phyloP scores from a whole-genome alignment of 345 rosid genomes.

The Eucalyptus erythrocorys region DNA sequence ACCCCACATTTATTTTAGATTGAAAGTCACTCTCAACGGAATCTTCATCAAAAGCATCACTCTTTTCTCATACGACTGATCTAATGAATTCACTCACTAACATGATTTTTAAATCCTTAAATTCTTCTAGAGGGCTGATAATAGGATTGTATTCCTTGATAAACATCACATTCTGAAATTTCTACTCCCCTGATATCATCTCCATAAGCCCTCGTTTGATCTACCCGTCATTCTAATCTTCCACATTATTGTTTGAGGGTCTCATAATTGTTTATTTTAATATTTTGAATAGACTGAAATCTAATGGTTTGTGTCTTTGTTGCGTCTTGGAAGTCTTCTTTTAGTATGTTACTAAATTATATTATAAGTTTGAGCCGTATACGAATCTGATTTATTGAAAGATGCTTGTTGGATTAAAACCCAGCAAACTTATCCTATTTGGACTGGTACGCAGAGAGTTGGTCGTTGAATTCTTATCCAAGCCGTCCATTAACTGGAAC shows the following conservation, averaged over 20 bases:
- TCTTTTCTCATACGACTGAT: neutral
- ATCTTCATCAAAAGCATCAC: neutral
- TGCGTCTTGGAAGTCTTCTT: neutral
- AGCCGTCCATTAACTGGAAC: neutral
- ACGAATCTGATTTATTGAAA: no score
- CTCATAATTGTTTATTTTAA: neutral
- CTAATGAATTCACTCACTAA: neutral
- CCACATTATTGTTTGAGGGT: neutral
- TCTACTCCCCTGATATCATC: neutral
- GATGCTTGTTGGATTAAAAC: neutral
- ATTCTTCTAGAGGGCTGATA: neutral
- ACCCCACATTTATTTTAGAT: no score
- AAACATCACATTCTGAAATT: neutral
- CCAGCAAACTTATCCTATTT: neutral
- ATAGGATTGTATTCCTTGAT: neutral
- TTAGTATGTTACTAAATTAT: no score
- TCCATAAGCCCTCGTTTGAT: neutral
- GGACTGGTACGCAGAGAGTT: neutral
- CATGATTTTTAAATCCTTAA: neutral
- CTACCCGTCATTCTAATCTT: neutral
- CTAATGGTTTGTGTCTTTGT: no score
- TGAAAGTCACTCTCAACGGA: neutral
- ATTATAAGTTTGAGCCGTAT: fast-evolving
- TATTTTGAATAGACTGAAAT: neutral
- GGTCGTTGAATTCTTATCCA: neutral